Percentiles rank a stretch among this genome's conserved stretches.
These are phyloP conservation scores for Cercophora newfieldiana DNA, from an alignment of 495 filamentous ascomycete species.

Conservation along the genomic window DNA sequence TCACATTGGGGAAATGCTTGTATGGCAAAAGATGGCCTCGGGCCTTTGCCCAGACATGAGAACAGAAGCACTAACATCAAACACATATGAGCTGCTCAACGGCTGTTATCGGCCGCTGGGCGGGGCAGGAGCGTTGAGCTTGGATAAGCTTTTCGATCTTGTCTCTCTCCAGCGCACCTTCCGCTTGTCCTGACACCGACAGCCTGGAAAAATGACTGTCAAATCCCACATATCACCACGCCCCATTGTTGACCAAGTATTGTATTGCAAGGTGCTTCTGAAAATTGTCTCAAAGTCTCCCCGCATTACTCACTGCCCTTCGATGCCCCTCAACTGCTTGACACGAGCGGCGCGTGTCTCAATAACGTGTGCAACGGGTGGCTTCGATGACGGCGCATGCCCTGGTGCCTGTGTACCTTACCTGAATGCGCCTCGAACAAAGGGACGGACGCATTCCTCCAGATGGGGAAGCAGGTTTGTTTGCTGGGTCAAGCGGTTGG, in stretches of 20 bases:
- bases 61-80: not conserved
- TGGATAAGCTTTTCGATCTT: not conserved
- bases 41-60: not conserved
- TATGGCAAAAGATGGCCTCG: not conserved
- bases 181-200: not conserved
- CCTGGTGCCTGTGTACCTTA: not conserved
- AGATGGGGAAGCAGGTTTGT: not conserved
- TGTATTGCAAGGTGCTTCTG: too few relatives aligned
- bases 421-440: not conserved
- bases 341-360: not conserved
- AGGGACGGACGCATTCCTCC: not conserved
- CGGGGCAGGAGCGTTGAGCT: not conserved
- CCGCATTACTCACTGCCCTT: not conserved
- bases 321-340: not conserved
- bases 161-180: not conserved
- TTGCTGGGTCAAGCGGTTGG: not conserved
- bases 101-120: not conserved
- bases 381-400: not conserved
- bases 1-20: not conserved
- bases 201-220: not conserved
- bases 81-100: not conserved
- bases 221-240: not conserved
- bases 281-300: not conserved
- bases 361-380: not conserved
- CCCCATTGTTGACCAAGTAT: too few relatives aligned